Percentiles rank a stretch among this genome's conserved stretches.
phyloP scores from a whole-genome alignment of 1,284 basidiomycete genomes.

The Taiwanofungus camphoratus region DNA sequence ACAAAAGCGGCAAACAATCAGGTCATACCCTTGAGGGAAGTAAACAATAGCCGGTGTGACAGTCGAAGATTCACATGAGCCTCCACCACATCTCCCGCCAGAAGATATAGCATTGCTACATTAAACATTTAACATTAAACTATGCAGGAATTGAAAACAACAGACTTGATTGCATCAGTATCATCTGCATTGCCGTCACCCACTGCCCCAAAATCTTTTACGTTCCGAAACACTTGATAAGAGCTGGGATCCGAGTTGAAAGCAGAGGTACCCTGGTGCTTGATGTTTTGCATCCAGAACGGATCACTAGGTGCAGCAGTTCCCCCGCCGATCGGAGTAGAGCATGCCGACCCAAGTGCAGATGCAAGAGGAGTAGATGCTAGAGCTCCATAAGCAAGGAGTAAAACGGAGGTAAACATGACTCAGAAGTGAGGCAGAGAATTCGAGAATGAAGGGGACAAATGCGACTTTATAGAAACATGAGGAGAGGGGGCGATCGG shows the following conservation, averaged over 20 bases:
- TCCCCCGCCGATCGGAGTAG: conserved; percentile 39
- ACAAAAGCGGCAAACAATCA: conserved; percentile 3
- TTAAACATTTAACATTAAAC: background rate
- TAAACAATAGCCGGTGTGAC: conserved; percentile 48
- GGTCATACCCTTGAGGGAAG: conserved; percentile 41
- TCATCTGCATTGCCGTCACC: conserved; percentile 71
- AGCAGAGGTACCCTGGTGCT: conserved; percentile 56
- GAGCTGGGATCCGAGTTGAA: conserved; percentile 47
- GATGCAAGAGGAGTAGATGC: conserved; percentile 18
- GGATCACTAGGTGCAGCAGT: conserved; percentile 53
- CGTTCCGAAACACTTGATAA: conserved; percentile 74
- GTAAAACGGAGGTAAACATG: conserved; percentile 21
- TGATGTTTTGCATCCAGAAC: conserved; percentile 68
- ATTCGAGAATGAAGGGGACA: background rate
- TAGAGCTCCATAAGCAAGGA: conserved; percentile 19
- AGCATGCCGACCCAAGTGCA: conserved; percentile 37
- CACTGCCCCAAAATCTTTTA: conserved; percentile 56
- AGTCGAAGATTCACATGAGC: conserved; percentile 36
- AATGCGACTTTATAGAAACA: conserved; percentile 16
- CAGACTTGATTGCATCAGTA: conserved; percentile 63
- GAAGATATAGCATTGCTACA: conserved; percentile 49
- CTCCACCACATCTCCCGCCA: conserved; percentile 51
- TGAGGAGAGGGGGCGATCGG: conserved; percentile 9
- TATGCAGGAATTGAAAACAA: background rate
- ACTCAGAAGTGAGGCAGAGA: conserved; percentile 8